Conservation (phyloP, 495 filamentous ascomycete genomes). For the Bathelium albidoporum region DNA sequence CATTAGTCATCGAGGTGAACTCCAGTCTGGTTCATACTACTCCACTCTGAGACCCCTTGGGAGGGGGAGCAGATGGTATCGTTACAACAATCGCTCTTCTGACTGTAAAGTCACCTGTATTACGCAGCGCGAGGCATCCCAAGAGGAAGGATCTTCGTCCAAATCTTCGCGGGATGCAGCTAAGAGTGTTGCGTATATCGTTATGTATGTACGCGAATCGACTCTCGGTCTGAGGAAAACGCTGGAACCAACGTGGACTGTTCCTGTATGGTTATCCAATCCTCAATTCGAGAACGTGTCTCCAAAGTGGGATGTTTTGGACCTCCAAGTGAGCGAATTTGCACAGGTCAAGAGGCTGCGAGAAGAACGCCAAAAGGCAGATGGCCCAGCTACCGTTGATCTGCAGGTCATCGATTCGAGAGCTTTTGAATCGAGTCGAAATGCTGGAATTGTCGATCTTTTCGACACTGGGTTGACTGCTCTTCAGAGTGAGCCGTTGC, state of each 20-base stretch:
- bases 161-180: constrained; percentile 31
- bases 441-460: constrained; percentile 20
- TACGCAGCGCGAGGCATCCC: constrained; percentile 46
- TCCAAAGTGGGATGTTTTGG: background rate
- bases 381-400: background rate
- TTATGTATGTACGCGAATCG: constrained; percentile 45
- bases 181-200: constrained; percentile 46
- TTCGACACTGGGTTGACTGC: constrained; percentile 7
- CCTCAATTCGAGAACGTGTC: background rate
- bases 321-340: background rate
- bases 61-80: constrained; percentile 48
- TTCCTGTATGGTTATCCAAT: background rate
- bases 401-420: constrained; percentile 24
- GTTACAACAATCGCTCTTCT: constrained; percentile 46
- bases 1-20: constrained; percentile 50
- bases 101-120: constrained; percentile 45
- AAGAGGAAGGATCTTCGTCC: background rate
- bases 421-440: constrained; percentile 19
- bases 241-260: background rate
- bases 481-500: background rate
- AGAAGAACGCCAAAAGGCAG: constrained; percentile 6
- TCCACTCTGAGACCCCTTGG: constrained; percentile 51
- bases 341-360: background rate
- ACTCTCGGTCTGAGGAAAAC: background rate
- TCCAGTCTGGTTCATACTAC: constrained; percentile 52